Conservation (phyloP, 495 filamentous ascomycete genomes). For the Xanthoparmelia taractica region DNA sequence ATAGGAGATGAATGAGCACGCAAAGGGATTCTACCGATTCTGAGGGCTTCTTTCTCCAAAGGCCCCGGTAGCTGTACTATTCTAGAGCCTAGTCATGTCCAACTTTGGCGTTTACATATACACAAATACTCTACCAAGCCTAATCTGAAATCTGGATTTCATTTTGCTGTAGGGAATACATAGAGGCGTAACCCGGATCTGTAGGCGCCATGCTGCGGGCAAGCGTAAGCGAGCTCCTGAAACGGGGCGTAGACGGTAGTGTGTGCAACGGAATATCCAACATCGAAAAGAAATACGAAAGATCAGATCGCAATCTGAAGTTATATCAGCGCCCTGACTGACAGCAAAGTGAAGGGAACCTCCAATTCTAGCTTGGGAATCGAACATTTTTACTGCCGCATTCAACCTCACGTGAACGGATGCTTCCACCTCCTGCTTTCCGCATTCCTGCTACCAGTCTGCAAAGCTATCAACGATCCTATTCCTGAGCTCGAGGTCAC, state of each 20-base stretch:
- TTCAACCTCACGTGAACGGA: conserved; percentile 1
- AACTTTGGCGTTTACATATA: conserved; percentile 4
- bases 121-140: conserved; percentile 2
- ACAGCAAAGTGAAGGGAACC: neutral
- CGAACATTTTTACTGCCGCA: neutral
- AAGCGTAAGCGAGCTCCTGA: conserved; percentile 5
- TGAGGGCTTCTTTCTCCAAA: neutral
- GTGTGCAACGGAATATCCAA: neutral
- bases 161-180: neutral
- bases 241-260: neutral
- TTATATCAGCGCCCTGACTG: neutral
- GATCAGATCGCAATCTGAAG: neutral
- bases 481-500: neutral
- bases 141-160: neutral
- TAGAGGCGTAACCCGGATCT: neutral
- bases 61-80: conserved; percentile 7
- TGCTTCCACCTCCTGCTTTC: conserved; percentile 9
- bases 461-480: neutral
- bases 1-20: neutral
- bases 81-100: neutral
- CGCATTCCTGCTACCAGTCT: neutral
- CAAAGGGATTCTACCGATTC: neutral
- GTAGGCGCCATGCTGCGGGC: conserved; percentile 3
- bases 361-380: neutral
- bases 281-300: neutral